Base-by-base conservation (phyloP, 345 rosid genomes). In the Acer negundo region DNA sequence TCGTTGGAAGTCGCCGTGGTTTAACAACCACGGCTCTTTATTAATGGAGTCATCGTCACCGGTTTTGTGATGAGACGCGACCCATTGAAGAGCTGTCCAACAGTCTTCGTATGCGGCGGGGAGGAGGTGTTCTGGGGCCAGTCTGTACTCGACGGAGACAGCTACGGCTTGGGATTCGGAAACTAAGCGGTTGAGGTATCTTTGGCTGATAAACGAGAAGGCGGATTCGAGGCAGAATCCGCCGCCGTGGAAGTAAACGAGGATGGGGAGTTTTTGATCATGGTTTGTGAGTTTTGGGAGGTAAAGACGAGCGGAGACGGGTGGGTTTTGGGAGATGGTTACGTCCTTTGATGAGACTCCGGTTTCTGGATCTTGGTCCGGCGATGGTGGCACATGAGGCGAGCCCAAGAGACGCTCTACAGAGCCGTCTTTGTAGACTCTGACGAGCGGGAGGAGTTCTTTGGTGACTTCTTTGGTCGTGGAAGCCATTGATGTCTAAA, bases 21-120 rank as follows among this genome's bases (percentile, higher is more conserved):
- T 55, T 17, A 10, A 16, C 6, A 84, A 13, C 85, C 84, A 79
- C 2, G 76, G 68, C 5, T 81, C 80, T 16, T 38, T 22, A 13
- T 38, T 22, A 13, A 20, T 38, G 6, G 64, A 23, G 11, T 19
- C 69, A 16, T 28, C 51, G 20, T 20, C 51, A 13, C 1, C 42
- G 12, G 22, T 24, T 24, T 40, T 62, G 8, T 19, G 20, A 31
- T 82, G 88, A 10, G 80, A 72, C 2, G 75, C 77, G 17, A 80
- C 85, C 86, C 86, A 83, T 28, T 83, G 79, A 12, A 87, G 82
- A 3, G 77, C 86, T 7, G 80, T 68, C 88, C 85, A 81, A 46
- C 80, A 80, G 23, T 84, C 90, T 9, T 87, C 79, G 46, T 81
- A 86, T 1, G 79, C 82, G 3, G 75, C 26, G 9, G 86, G 85